Percentiles rank a stretch among this genome's conserved stretches.
Conservation (phyloP, 768 basidiomycete species). For the Russula compacta region DNA sequence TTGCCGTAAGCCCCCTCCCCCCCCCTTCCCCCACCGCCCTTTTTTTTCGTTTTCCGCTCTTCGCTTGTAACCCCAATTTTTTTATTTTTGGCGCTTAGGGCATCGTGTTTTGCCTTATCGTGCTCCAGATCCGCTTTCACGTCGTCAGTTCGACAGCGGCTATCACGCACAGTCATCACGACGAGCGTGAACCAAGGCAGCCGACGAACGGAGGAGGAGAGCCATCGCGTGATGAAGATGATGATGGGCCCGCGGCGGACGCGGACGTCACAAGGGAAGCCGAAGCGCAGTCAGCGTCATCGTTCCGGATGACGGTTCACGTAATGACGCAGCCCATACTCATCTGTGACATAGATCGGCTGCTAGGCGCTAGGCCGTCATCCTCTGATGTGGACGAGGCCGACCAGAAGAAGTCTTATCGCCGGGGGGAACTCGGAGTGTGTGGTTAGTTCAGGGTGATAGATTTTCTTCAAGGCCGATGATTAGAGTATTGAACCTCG, state of each 20-base stretch:
- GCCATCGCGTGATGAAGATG: background rate
- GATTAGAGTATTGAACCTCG: too few relatives aligned
- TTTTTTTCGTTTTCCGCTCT: too few relatives aligned
- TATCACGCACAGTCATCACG: too few relatives aligned
- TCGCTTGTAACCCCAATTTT: background rate
- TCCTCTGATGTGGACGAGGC: background rate
- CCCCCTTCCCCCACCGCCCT: too few relatives aligned
- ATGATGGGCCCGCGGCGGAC: background rate
- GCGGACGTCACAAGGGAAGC: too few relatives aligned
- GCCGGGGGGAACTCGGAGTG: too few relatives aligned
- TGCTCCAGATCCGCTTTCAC: constrained; percentile 8
- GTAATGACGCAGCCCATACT: background rate
- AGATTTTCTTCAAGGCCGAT: too few relatives aligned
- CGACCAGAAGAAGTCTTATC: too few relatives aligned
- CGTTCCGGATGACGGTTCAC: background rate
- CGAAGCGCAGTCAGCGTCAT: too few relatives aligned
- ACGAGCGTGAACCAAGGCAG: too few relatives aligned
- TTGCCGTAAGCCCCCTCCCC: background rate
- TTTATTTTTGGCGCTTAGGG: background rate
- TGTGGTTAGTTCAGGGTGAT: too few relatives aligned
- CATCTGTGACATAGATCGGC: background rate
- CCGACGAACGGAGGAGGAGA: background rate
- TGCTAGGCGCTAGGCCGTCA: background rate
- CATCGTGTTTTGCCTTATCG: constrained; percentile 6
- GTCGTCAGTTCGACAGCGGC: background rate